Percentiles rank a stretch among this genome's conserved stretches.
These are phyloP conservation scores for Mycena indigotica DNA, from an alignment of 768 basidiomycete genomes.

Conservation along the genomic window DNA sequence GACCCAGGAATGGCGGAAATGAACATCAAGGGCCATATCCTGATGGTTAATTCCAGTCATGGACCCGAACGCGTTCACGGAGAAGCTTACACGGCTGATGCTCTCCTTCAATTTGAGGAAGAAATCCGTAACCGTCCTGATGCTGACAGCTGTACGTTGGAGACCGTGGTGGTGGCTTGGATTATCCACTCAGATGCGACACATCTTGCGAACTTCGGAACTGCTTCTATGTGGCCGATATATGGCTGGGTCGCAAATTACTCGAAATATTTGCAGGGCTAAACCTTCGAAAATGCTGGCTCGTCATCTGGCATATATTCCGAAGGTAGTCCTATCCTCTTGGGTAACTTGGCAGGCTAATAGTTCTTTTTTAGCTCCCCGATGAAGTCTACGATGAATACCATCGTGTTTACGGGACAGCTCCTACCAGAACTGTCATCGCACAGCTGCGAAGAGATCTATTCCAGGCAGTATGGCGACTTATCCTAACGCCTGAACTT, in stretches of 20 bases:
- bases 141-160: background rate
- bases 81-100: background rate
- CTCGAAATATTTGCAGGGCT: constrained; percentile 5
- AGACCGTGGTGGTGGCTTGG: constrained; percentile 9
- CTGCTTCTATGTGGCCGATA: constrained; percentile 29
- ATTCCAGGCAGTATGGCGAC: constrained; percentile 18
- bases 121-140: constrained; percentile 1
- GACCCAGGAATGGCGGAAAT: background rate
- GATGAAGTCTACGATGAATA: constrained; percentile 22
- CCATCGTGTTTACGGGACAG: background rate
- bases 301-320: constrained; percentile 33
- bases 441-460: constrained; percentile 25
- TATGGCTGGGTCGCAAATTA: constrained; percentile 28
- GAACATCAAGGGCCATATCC: background rate
- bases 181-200: constrained; percentile 24
- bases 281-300: constrained; percentile 17
- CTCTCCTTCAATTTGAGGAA: background rate
- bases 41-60: background rate
- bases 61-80: constrained; percentile 7
- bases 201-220: constrained; percentile 21
- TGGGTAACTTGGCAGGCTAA: background rate
- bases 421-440: constrained; percentile 16
- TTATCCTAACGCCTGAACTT: constrained; percentile 19
- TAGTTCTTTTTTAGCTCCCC: constrained; percentile 18
- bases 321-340: constrained; percentile 13